phyloP scores from a whole-genome alignment of 139 green algal genomes.

The Chlamydomonas sphaeroides region DNA sequence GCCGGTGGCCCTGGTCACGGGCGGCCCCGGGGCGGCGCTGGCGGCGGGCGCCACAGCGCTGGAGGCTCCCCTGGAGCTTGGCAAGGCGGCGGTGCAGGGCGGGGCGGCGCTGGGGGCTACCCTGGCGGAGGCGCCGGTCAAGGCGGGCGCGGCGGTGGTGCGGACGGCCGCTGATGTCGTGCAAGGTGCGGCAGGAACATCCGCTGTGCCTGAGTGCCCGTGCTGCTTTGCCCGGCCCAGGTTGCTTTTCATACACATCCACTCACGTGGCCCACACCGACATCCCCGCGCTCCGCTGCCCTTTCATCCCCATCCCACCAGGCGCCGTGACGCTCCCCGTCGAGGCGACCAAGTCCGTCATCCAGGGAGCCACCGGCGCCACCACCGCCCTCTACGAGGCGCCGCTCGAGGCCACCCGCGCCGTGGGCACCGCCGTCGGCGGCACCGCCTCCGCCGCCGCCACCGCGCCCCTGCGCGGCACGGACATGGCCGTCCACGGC shows the following conservation, averaged over 20 bases:
- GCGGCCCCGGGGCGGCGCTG: constrained; percentile 27
- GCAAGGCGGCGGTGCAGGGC: constrained; percentile 4
- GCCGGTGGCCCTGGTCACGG: constrained; percentile 31
- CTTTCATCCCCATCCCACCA: too few species aligned
- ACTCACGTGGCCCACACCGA: too few species aligned
- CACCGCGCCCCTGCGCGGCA: not conserved
- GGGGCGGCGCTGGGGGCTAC: constrained; percentile 26
- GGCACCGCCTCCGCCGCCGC: constrained; percentile 15
- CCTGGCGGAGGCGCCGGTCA: not conserved
- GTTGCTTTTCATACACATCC: too few species aligned
- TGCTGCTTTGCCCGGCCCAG: too few species aligned
- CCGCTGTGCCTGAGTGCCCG: too few species aligned
- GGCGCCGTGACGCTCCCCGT: not conserved
- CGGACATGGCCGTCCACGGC: constrained; percentile 3
- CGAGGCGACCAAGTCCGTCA: not conserved
- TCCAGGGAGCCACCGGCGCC: constrained; percentile 26
- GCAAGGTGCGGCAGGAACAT: too few species aligned
- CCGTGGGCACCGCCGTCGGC: not conserved
- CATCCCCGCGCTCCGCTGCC: not conserved
- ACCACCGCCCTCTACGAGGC: constrained; percentile 33
- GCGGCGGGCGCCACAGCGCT: constrained; percentile 24
- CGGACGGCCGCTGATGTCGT: constrained; percentile 14
- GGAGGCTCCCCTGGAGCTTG: constrained; percentile 35
- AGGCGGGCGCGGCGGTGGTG: constrained; percentile 12
- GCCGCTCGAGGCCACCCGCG: constrained; percentile 16